A percentile compares a stretch with the other conserved stretches of the same genome.
Conservation (phyloP, 371 early-diverging fungal genomes). For the Funneliformis caledonium region DNA sequence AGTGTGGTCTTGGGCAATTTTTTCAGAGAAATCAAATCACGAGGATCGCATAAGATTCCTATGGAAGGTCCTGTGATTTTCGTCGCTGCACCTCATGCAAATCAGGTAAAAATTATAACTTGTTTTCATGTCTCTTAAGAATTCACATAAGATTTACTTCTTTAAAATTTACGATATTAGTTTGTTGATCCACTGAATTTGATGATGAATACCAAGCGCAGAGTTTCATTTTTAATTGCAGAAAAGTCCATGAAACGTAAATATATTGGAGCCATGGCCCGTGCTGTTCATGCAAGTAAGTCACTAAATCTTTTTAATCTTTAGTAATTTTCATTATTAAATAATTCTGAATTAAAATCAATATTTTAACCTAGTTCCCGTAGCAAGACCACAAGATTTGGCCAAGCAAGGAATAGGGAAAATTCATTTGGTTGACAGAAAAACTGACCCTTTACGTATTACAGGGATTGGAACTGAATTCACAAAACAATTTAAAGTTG, state of each 20-base stretch:
- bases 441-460: conserved; percentile 69
- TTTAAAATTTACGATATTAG: conserved; percentile 44
- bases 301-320: neutral
- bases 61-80: conserved; percentile 88
- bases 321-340: neutral
- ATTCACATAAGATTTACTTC: neutral
- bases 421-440: conserved; percentile 65
- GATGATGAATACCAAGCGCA: conserved; percentile 71
- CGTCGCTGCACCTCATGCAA: conserved; percentile 94
- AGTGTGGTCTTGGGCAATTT: conserved; percentile 74
- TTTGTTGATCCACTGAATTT: conserved; percentile 94
- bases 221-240: conserved; percentile 84
- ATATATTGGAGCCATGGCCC: conserved; percentile 83
- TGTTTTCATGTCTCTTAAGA: neutral
- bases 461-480: conserved; percentile 75
- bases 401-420: conserved; percentile 73
- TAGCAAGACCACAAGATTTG: conserved; percentile 91
- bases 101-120: conserved; percentile 68
- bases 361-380: conserved; percentile 70
- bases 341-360: neutral
- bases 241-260: conserved; percentile 82
- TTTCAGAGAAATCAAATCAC: conserved; percentile 85
- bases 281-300: conserved; percentile 72
- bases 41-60: conserved; percentile 89
- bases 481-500: conserved; percentile 63